Percentiles rank a stretch among this genome's conserved stretches.
phyloP scores from a whole-genome alignment of 2,329 filamentous ascomycete species.

The Tolypocladium ophioglossoides region DNA sequence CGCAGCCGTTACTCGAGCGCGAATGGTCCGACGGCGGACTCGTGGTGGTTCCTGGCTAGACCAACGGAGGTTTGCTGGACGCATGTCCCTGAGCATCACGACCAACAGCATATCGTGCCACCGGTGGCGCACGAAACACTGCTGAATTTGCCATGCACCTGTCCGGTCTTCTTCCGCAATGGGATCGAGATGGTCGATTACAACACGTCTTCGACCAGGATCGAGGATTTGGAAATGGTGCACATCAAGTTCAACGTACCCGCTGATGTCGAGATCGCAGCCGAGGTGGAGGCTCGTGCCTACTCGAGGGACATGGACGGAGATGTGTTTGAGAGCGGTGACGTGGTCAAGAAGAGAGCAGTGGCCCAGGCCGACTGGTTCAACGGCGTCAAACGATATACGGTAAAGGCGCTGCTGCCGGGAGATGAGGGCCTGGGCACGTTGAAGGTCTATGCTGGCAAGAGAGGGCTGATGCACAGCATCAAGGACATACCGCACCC shows the following conservation, averaged over 20 bases:
- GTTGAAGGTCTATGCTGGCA: constrained; percentile 87
- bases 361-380: constrained; percentile 90
- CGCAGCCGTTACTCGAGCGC: constrained; percentile 67
- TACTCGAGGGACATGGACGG: constrained; percentile 79
- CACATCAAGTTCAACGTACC: constrained; percentile 85
- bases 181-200: constrained; percentile 73
- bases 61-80: constrained; percentile 92
- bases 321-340: constrained; percentile 87
- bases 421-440: constrained; percentile 83
- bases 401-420: constrained; percentile 82
- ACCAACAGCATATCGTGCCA: constrained; percentile 89
- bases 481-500: constrained; percentile 94
- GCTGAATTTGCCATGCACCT: constrained; percentile 75
- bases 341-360: constrained; percentile 73
- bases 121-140: constrained; percentile 77
- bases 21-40: constrained; percentile 61
- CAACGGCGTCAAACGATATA: constrained; percentile 78
- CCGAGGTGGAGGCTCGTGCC: constrained; percentile 78
- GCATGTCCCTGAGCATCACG: constrained; percentile 77
- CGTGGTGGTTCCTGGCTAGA: constrained; percentile 87
- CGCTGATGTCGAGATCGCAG: constrained; percentile 79
- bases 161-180: constrained; percentile 81
- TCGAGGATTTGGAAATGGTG: constrained; percentile 88
- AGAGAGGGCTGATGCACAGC: constrained; percentile 91
- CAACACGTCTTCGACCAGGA: constrained; percentile 73